phyloP scores from a whole-genome alignment of 768 basidiomycete genomes.

The Pluteus cervinus region DNA sequence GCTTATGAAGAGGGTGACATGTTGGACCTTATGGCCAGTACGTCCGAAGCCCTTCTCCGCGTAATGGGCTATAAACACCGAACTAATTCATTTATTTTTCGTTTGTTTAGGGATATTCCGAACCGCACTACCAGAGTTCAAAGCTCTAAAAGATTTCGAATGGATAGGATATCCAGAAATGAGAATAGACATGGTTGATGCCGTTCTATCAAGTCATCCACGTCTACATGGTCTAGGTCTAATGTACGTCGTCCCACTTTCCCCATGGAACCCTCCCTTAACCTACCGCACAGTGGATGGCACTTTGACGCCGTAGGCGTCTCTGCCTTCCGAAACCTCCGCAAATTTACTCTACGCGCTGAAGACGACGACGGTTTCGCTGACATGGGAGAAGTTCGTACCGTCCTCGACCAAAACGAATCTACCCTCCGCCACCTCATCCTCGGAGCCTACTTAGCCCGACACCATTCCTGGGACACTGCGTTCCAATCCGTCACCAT shows the following conservation, averaged over 20 bases:
- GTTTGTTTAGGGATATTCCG: conserved; percentile 46
- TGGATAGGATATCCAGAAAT: conserved; percentile 77
- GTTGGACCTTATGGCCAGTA: conserved; percentile 54
- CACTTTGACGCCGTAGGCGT: conserved; percentile 71
- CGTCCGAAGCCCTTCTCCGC: conserved; percentile 13
- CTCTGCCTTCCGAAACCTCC: conserved; percentile 52
- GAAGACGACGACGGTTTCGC: conserved; percentile 70
- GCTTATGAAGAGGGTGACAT: conserved; percentile 65
- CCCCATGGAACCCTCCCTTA: conserved; percentile 1
- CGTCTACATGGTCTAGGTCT: conserved; percentile 52
- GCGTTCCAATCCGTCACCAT: conserved; percentile 60
- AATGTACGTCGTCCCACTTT: conserved; percentile 31
- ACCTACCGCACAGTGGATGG: conserved; percentile 43
- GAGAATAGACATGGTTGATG: conserved; percentile 60
- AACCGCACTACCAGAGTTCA: conserved; percentile 59
- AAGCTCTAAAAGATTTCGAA: conserved; percentile 54
- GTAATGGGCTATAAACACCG: background rate
- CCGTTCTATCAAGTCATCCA: conserved; percentile 46
- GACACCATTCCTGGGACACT: conserved; percentile 61
- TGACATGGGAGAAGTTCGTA: conserved; percentile 62
- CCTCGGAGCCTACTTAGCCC: conserved; percentile 63
- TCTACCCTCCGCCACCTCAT: conserved; percentile 53
- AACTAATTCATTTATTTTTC: no score
- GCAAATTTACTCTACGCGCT: conserved; percentile 61
- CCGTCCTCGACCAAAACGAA: conserved; percentile 56